phyloP scores from a whole-genome alignment of 352 stramenopile species.

The Phytophthora agathidicida region DNA sequence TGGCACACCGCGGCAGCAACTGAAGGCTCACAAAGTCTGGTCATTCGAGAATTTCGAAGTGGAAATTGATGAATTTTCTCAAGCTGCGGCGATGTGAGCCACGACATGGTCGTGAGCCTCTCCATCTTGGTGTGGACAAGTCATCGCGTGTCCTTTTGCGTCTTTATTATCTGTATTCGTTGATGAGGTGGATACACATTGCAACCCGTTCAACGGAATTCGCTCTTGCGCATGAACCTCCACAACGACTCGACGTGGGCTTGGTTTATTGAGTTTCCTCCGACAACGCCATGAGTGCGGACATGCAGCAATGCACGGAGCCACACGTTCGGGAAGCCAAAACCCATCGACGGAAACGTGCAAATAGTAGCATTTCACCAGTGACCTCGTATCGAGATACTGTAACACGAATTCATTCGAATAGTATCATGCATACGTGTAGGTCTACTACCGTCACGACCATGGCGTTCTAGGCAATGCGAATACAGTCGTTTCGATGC shows the following conservation, averaged over 20 bases:
- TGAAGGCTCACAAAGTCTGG: no score
- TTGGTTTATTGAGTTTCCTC: conserved; percentile 4
- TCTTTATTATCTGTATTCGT: conserved; percentile 7
- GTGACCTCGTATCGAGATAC: no score
- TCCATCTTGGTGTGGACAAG: conserved; percentile 9
- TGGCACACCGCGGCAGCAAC: no score
- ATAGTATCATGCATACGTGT: no score
- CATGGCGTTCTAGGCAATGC: no score
- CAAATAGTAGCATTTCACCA: conserved; percentile 15
- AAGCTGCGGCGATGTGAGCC: neutral
- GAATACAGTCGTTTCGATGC: no score
- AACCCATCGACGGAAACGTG: conserved; percentile 4
- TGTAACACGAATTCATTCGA: no score
- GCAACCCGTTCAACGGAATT: conserved; percentile 5
- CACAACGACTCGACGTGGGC: conserved; percentile 2
- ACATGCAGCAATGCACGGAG: conserved; percentile 19
- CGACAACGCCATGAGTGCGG: neutral
- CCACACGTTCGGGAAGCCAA: conserved; percentile 15
- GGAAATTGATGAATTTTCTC: no score
- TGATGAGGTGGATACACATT: neutral
- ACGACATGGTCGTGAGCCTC: neutral
- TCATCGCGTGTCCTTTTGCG: neutral
- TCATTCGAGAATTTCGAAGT: no score
- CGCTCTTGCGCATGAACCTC: neutral
- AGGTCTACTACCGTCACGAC: no score